Conservation (phyloP, 805 yeast species). For the Teunomyces lycoperdinae region DNA sequence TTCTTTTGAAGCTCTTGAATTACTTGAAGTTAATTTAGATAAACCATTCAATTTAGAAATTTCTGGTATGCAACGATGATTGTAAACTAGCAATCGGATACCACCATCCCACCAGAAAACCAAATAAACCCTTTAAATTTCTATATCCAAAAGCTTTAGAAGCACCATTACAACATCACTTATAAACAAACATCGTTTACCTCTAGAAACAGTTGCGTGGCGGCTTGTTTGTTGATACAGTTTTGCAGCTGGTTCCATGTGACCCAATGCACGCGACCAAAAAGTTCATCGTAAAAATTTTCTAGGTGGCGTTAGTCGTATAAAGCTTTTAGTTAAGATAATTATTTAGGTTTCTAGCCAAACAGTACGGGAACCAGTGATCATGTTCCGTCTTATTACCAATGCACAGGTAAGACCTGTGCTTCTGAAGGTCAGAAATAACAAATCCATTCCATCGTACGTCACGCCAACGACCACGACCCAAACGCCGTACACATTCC, state of each 20-base stretch:
- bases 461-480: neutral
- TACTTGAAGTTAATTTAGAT: too few species aligned
- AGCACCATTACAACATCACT: neutral
- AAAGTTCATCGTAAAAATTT: constrained; percentile 5
- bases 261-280: constrained; percentile 4
- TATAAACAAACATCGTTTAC: too few species aligned
- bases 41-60: too few species aligned
- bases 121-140: too few species aligned
- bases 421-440: constrained; percentile 35
- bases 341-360: neutral
- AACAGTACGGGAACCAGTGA: neutral
- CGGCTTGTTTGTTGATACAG: too few species aligned
- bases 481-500: neutral
- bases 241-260: constrained; percentile 2
- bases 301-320: constrained; percentile 2
- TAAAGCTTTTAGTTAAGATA: neutral
- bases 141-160: too few species aligned
- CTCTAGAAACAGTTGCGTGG: too few species aligned
- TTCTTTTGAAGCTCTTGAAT: too few species aligned
- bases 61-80: too few species aligned
- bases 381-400: constrained; percentile 39
- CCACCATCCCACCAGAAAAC: too few species aligned
- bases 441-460: constrained; percentile 13
- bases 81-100: too few species aligned
- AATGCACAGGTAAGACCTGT: constrained; percentile 39